Conservation (phyloP, 1,139 yeast species). For the Entelexis paramagnoliae region DNA sequence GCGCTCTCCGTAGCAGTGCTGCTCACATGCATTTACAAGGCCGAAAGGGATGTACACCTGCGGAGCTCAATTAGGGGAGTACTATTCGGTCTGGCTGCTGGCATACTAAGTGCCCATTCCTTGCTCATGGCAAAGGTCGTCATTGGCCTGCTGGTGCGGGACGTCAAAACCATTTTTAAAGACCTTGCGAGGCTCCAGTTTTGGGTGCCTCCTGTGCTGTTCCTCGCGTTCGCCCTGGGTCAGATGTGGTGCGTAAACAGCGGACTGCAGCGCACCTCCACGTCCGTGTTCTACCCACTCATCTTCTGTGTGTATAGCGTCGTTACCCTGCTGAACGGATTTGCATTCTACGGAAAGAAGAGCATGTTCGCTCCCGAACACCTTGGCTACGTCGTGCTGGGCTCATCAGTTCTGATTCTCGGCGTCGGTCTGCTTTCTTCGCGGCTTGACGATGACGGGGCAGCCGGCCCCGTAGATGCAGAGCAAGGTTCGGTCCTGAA, state of each 20-base stretch:
- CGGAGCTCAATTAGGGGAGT: conserved; percentile 37
- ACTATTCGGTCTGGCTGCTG: conserved; percentile 60
- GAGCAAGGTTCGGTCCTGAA: background rate
- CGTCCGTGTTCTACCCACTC: conserved; percentile 72
- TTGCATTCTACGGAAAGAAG: conserved; percentile 52
- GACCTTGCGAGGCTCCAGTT: conserved; percentile 34
- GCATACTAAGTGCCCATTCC: conserved; percentile 77
- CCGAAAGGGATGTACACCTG: background rate
- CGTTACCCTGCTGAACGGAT: conserved; percentile 61
- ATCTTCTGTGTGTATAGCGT: conserved; percentile 78
- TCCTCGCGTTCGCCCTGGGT: conserved; percentile 58
- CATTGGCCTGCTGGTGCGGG: conserved; percentile 43
- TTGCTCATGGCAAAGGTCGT: conserved; percentile 74
- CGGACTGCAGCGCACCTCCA: conserved; percentile 62
- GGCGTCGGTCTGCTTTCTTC: conserved; percentile 50
- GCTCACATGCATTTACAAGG: conserved; percentile 23
- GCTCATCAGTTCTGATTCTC: conserved; percentile 40
- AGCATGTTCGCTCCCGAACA: conserved; percentile 33
- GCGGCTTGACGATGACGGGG: conserved; percentile 28
- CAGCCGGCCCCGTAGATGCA: conserved; percentile 3
- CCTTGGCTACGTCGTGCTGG: conserved; percentile 40
- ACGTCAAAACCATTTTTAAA: conserved; percentile 12
- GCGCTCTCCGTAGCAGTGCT: conserved; percentile 28
- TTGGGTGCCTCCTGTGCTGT: conserved; percentile 45
- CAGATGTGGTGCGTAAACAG: conserved; percentile 67